These are phyloP conservation scores for Pichia pseudocactophila DNA, from an alignment of 805 yeast genomes.

Conservation along the genomic window DNA sequence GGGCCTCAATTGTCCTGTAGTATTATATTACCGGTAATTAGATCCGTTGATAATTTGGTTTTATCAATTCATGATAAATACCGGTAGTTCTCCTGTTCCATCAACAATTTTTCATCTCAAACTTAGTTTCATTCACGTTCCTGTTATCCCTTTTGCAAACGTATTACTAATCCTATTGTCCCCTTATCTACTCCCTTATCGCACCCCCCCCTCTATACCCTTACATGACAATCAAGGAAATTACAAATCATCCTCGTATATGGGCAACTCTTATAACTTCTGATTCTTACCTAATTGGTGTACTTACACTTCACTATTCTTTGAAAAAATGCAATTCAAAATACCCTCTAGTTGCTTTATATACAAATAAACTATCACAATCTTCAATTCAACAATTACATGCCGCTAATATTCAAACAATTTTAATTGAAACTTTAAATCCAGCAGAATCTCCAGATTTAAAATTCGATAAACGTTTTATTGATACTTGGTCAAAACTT, in stretches of 20 bases:
- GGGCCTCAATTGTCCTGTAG: too few relatives aligned
- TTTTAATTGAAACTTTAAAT: slow-evolving; percentile 33
- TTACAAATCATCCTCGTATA: slow-evolving; percentile 21
- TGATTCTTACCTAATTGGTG: slow-evolving; percentile 41
- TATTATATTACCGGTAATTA: too few relatives aligned
- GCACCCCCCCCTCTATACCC: too few relatives aligned
- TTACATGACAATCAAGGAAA: not conserved
- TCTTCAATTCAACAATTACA: slow-evolving; percentile 36
- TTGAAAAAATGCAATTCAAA: slow-evolving; percentile 34
- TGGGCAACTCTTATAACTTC: slow-evolving; percentile 55
- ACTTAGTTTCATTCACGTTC: too few relatives aligned
- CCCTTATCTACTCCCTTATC: too few relatives aligned
- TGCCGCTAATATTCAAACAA: slow-evolving; percentile 32
- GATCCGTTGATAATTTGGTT: too few relatives aligned
- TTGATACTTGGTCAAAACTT: slow-evolving; percentile 55
- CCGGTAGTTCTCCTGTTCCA: too few relatives aligned
- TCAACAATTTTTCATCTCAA: too few relatives aligned
- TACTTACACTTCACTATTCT: slow-evolving; percentile 42
- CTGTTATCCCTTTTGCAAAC: too few relatives aligned
- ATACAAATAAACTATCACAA: slow-evolving; percentile 36
- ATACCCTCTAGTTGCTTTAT: slow-evolving; percentile 45
- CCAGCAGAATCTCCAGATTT: slow-evolving; percentile 39
- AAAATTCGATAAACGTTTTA: slow-evolving; percentile 42
- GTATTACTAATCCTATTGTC: too few relatives aligned
- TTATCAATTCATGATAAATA: too few relatives aligned